Conservation (phyloP, 2,329 filamentous ascomycete genomes). For the Pseudopyricularia javanii region DNA sequence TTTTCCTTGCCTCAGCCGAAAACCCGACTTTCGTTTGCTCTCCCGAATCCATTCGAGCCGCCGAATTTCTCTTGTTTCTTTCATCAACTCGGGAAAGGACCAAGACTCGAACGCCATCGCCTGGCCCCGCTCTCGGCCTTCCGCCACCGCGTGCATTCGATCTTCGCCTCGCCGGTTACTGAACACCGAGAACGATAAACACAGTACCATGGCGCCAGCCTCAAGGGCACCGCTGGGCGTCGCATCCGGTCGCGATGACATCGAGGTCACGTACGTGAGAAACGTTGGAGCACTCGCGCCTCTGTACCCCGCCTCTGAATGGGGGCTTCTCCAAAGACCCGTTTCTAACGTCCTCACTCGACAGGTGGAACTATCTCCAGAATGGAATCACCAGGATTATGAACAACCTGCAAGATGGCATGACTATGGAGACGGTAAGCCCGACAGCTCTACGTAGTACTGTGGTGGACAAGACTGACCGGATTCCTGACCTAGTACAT, state of each 20-base stretch:
- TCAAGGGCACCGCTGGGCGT: background rate
- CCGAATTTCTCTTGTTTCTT: background rate
- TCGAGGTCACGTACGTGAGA: slow-evolving; percentile 10
- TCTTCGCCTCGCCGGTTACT: background rate
- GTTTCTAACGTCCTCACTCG: background rate
- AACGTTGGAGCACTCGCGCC: background rate
- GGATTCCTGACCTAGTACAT: slow-evolving; percentile 54
- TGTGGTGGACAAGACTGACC: slow-evolving; percentile 6
- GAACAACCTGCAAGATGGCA: slow-evolving; percentile 78
- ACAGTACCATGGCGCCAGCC: background rate
- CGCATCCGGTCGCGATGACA: slow-evolving; percentile 9
- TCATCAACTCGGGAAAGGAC: background rate
- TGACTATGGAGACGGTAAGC: slow-evolving; percentile 78
- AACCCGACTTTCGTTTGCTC: background rate
- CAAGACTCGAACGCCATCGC: background rate
- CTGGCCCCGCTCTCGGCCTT: background rate
- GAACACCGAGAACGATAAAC: background rate
- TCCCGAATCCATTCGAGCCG: background rate
- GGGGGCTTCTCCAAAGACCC: background rate
- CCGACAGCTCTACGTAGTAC: background rate
- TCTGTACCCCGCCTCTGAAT: background rate
- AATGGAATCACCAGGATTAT: slow-evolving; percentile 85
- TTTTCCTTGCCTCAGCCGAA: background rate
- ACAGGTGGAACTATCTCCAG: slow-evolving; percentile 82
- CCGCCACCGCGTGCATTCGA: background rate